Percentiles rank a stretch among this genome's conserved stretches.
phyloP scores from a whole-genome alignment of 345 rosid species.

The Limnanthes douglasii region DNA sequence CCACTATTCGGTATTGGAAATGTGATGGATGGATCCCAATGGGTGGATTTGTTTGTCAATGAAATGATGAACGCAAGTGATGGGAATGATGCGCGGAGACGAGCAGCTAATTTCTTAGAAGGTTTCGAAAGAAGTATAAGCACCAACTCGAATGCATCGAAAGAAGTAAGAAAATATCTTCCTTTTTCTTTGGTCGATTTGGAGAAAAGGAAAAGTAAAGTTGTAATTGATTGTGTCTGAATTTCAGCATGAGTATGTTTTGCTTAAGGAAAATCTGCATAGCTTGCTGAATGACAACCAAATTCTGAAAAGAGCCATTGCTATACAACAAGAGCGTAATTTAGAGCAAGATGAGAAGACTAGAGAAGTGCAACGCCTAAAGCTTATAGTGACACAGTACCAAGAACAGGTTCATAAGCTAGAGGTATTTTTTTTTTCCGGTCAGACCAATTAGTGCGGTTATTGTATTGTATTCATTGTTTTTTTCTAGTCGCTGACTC shows the following conservation, averaged over 20 bases:
- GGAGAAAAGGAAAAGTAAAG: background rate
- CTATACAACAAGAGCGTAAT: slow-evolving; percentile 29
- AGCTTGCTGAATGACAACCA: slow-evolving; percentile 32
- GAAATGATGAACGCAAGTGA: slow-evolving; percentile 25
- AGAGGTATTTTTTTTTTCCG: slow-evolving; percentile 18
- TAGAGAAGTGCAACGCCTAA: slow-evolving; percentile 24
- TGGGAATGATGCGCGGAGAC: slow-evolving; percentile 26
- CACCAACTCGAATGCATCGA: slow-evolving; percentile 13
- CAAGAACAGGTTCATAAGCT: slow-evolving; percentile 31
- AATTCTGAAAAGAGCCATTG: slow-evolving; percentile 28
- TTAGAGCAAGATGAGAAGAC: slow-evolving; percentile 28
- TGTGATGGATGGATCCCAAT: slow-evolving; percentile 15
- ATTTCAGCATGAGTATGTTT: slow-evolving; percentile 25
- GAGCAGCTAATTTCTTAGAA: slow-evolving; percentile 24
- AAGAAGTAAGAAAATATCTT: slow-evolving; percentile 18
- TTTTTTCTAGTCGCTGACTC: background rate
- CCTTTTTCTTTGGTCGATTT: background rate
- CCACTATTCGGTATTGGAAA: slow-evolving; percentile 3
- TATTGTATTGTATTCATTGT: background rate
- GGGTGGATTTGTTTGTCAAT: slow-evolving; percentile 36
- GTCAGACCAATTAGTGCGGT: background rate
- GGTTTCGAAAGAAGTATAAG: slow-evolving; percentile 20
- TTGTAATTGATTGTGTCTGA: background rate
- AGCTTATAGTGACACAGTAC: slow-evolving; percentile 21
- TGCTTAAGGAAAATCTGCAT: slow-evolving; percentile 21